phyloP scores from a whole-genome alignment of 345 rosid species.

The Schrenkiella parvula region DNA sequence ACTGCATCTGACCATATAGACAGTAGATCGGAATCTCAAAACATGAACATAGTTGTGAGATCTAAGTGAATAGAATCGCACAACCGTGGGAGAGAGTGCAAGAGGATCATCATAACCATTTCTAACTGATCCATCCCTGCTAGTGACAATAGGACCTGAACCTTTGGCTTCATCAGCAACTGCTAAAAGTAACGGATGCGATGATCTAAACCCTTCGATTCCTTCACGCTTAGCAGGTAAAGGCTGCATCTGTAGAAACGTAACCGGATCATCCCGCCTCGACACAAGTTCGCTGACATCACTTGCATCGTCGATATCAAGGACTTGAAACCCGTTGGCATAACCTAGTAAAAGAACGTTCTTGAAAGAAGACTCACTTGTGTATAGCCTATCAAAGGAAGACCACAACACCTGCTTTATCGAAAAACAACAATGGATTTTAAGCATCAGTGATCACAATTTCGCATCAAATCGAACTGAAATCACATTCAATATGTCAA shows the following conservation, averaged over 20 bases:
- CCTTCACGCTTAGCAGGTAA: conserved; percentile 65
- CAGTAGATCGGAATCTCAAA: conserved; percentile 85
- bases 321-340: conserved; percentile 89
- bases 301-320: conserved; percentile 80
- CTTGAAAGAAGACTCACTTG: conserved; percentile 52
- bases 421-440: conserved; percentile 5
- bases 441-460: conserved; percentile 2
- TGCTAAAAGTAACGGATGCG: conserved; percentile 89
- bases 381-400: conserved; percentile 73
- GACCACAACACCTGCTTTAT: conserved; percentile 79
- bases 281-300: conserved; percentile 77
- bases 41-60: conserved; percentile 91
- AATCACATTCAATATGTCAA: neutral
- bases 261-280: conserved; percentile 80
- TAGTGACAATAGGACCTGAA: conserved; percentile 34
- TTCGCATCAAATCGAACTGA: neutral
- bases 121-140: conserved; percentile 58
- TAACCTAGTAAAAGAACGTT: conserved; percentile 84
- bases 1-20: conserved; percentile 92
- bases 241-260: conserved; percentile 84
- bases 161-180: conserved; percentile 79
- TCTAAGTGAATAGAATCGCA: conserved; percentile 79
- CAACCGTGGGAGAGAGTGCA: conserved; percentile 61
- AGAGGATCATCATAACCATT: conserved; percentile 57
- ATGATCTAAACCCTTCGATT: conserved; percentile 71